phyloP scores from a whole-genome alignment of 305 asterid genomes.

The Fraxinus nigra region DNA sequence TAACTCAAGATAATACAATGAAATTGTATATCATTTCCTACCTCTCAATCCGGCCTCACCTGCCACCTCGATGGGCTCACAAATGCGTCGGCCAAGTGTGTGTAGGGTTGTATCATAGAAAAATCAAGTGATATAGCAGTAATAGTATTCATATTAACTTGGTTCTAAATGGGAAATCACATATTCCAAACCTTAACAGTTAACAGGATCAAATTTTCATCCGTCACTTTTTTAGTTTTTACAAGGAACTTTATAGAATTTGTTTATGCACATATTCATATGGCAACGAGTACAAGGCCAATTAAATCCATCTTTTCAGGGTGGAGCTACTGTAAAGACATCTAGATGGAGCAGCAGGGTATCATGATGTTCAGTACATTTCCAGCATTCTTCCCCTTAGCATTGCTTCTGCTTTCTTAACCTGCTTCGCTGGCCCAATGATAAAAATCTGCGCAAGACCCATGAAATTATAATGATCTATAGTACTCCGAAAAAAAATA shows the following conservation, averaged over 20 bases:
- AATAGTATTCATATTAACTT: neutral
- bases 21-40: neutral
- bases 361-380: conserved; percentile 27
- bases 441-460: conserved; percentile 67
- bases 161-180: neutral
- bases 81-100: neutral
- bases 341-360: neutral
- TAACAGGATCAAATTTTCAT: neutral
- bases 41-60: neutral
- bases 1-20: neutral
- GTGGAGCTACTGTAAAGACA: neutral
- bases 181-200: neutral
- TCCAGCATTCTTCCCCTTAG: conserved; percentile 76
- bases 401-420: conserved; percentile 89
- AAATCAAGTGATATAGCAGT: neutral
- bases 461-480: neutral
- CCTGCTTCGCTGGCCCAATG: conserved; percentile 77
- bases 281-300: neutral
- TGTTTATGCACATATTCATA: neutral
- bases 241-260: neutral
- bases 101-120: neutral
- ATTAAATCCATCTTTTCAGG: neutral
- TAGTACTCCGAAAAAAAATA: neutral
- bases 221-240: neutral
- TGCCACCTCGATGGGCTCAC: neutral